Percentiles rank a stretch among this genome's conserved stretches.
Evolutionary conservation across 108 stramenopile species (phyloP).

Genomic region (Pseudonitzschia pungens): DNA sequence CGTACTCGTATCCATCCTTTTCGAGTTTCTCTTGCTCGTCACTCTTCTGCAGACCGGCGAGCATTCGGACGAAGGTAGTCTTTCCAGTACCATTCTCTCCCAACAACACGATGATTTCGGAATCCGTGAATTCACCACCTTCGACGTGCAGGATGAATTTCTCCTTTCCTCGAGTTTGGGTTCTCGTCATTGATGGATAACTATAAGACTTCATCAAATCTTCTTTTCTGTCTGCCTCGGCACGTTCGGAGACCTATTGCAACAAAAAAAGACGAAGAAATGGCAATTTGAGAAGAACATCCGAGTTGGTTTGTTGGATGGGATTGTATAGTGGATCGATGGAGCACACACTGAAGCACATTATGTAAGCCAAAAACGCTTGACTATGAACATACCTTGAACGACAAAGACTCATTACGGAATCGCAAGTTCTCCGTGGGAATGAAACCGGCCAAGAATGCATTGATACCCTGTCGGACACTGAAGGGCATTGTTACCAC

Average conservation of each 20-base stretch:
- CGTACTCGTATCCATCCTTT: conserved; percentile 76
- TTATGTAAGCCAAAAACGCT: too few relatives aligned
- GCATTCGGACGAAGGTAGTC: conserved; percentile 92
- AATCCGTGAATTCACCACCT: conserved; percentile 93
- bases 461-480: conserved; percentile 98
- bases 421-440: conserved; percentile 99
- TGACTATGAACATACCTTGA: conserved; percentile 88
- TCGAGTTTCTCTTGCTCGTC: conserved; percentile 88
- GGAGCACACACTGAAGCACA: background rate
- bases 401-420: conserved; percentile 94
- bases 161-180: conserved; percentile 77
- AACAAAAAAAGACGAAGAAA: conserved; percentile 7
- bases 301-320: background rate
- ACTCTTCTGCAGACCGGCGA: conserved; percentile 95
- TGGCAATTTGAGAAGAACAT: background rate
- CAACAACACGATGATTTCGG: conserved; percentile 95
- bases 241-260: conserved; percentile 70
- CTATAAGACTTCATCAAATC: conserved; percentile 79
- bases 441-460: conserved; percentile 98
- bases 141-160: conserved; percentile 95
- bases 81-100: conserved; percentile 98
- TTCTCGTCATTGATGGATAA: conserved; percentile 98
- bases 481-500: conserved; percentile 99
- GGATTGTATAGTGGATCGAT: background rate
- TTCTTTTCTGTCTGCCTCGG: conserved; percentile 61